Conservation (phyloP, 148 eudicot species). For the Polygonum maritimum region DNA sequence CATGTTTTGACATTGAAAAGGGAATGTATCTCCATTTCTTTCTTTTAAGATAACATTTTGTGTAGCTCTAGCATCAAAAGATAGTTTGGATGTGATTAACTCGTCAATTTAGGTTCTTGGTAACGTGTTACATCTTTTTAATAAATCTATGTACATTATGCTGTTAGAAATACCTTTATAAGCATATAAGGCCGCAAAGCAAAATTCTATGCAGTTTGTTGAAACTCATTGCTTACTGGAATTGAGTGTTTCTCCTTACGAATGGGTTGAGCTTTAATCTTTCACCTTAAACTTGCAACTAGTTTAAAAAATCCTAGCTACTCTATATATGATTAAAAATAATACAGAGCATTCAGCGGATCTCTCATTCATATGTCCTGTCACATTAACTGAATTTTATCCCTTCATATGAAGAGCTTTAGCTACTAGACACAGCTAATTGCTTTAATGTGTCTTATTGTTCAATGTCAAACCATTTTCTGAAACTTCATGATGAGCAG, state of each 20-base stretch:
- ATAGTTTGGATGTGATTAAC: neutral
- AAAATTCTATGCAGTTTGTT: neutral
- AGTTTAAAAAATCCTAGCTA: too few species aligned
- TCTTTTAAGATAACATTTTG: neutral
- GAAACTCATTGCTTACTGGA: neutral
- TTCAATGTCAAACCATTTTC: neutral
- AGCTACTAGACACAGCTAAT: neutral
- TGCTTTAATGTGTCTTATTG: neutral
- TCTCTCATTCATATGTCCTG: neutral
- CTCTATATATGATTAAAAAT: too few species aligned
- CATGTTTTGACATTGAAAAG: slow-evolving; percentile 23
- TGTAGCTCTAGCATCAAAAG: neutral
- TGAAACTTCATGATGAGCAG: slow-evolving; percentile 26
- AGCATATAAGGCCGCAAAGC: neutral
- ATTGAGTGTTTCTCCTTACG: neutral
- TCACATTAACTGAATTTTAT: neutral
- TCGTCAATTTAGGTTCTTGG: neutral
- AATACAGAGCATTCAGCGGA: neutral
- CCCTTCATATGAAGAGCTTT: neutral
- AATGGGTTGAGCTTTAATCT: neutral
- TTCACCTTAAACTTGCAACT: too few species aligned
- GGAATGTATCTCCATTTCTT: slow-evolving; percentile 17
- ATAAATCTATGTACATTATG: neutral
- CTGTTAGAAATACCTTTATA: neutral
- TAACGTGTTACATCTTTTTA: neutral